These are phyloP conservation scores for Moniliophthora roreri DNA, from an alignment of 1,284 basidiomycete genomes.

Conservation along the genomic window DNA sequence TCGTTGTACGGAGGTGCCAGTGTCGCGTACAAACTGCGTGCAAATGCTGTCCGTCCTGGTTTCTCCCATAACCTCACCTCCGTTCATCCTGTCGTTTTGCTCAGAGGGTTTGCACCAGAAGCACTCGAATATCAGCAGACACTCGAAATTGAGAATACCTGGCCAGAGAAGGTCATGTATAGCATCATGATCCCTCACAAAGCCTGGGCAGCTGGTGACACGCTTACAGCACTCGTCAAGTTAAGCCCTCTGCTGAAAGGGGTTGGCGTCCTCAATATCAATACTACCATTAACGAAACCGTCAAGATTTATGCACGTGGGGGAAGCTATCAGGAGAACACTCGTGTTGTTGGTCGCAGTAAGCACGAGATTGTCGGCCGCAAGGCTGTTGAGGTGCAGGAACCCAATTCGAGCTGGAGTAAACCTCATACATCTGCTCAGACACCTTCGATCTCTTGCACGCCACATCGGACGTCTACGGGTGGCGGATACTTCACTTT, in stretches of 20 bases:
- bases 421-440: slow-evolving; percentile 10
- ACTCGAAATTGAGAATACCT: slow-evolving; percentile 92
- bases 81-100: slow-evolving; percentile 60
- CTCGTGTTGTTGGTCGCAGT: slow-evolving; percentile 59
- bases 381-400: slow-evolving; percentile 47
- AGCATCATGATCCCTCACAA: slow-evolving; percentile 85
- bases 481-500: slow-evolving; percentile 19
- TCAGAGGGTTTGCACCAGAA: slow-evolving; percentile 76
- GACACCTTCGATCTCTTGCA: slow-evolving; percentile 16
- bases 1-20: slow-evolving; percentile 59
- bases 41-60: slow-evolving; percentile 74
- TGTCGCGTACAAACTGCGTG: slow-evolving; percentile 86
- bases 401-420: slow-evolving; percentile 20
- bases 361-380: slow-evolving; percentile 76
- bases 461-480: slow-evolving; percentile 24
- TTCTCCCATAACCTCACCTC: slow-evolving; percentile 74
- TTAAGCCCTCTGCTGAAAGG: slow-evolving; percentile 88
- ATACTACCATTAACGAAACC: slow-evolving; percentile 75
- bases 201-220: slow-evolving; percentile 89
- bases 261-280: slow-evolving; percentile 66
- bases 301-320: slow-evolving; percentile 60
- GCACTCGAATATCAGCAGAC: slow-evolving; percentile 95
- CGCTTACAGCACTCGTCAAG: slow-evolving; percentile 79
- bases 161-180: slow-evolving; percentile 95
- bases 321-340: slow-evolving; percentile 58